Evolutionary conservation across 805 yeast genomes (phyloP), one percentile per base, ranked within the genome.

Genomic region (Teunomyces pallodes): DNA sequence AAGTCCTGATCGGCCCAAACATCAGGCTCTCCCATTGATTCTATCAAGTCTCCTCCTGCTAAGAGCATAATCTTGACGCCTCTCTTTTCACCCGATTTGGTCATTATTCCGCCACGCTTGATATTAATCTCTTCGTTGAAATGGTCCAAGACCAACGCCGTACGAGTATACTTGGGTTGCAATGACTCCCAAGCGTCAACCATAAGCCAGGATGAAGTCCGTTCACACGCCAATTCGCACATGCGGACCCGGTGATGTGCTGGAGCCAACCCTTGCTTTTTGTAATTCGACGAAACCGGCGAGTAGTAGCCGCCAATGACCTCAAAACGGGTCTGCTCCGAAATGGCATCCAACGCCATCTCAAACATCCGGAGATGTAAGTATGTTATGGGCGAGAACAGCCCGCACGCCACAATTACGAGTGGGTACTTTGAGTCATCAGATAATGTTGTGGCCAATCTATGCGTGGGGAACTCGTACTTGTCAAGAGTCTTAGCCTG

Each of bases 1-100:
- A 94, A 75, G 67, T 94, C 99, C 49, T 80, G 86, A 65, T 92
- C 98, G 1, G 96, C 96, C 99, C 99, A 94, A 33, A 94, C 99
- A 60, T 92, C 94, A 17, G 99, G 98, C 68, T 94, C 99, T n/a
- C 99, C 99, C 98, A 94, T 94, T 39, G 95, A 85, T 66, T 94
- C 99, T 46, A 94, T 94, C 57, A 94, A 78, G 68, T 94, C 99
- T 38, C 99, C 99, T 45, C 99, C 99, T 0, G 99, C 99, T 36
- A 94, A 74, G 47, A 94, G 77, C 98, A 94, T 92, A 59, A 94
- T 86, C 65, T 92, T 92, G 46, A 87, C 96, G 20, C 96, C 97
- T 48, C 90, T 77, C 50, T 72, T 79, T 46, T 70, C 75, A 8
- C 88, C 87, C 39, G 76, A 71, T 5, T 76, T 73, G 8, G 82